phyloP scores from a whole-genome alignment of 768 basidiomycete species.

The Boletus subparvulus region DNA sequence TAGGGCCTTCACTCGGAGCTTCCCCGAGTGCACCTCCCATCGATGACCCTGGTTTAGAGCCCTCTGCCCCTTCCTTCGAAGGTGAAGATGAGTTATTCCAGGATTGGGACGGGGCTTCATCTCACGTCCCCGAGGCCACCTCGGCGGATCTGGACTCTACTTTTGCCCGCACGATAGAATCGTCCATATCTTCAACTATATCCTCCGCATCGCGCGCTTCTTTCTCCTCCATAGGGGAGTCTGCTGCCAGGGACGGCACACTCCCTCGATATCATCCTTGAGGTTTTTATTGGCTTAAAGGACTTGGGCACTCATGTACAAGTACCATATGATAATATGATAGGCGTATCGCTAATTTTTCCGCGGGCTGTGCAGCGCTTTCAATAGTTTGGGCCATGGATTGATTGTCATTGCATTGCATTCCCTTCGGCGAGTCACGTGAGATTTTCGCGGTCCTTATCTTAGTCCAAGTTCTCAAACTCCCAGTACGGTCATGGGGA shows the following conservation, averaged over 20 bases:
- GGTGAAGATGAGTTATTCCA: constrained; percentile 20
- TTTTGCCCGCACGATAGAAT: not conserved
- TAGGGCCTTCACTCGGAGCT: constrained; percentile 47
- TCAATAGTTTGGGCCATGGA: not conserved
- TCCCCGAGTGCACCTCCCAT: constrained; percentile 36
- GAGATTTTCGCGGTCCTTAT: not conserved
- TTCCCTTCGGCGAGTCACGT: constrained; percentile 9
- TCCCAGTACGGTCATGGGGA: constrained; percentile 62
- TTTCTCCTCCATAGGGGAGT: not conserved
- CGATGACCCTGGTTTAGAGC: constrained; percentile 31
- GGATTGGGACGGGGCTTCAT: constrained; percentile 22
- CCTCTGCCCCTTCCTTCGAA: constrained; percentile 48
- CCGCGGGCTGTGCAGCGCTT: not conserved
- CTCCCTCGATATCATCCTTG: constrained; percentile 33
- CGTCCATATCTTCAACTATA: not conserved
- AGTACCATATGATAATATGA: constrained; percentile 25
- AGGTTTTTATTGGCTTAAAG: constrained; percentile 4
- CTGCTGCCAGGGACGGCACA: constrained; percentile 14
- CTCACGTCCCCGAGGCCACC: not conserved
- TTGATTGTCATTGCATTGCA: no score
- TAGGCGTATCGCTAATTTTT: constrained; percentile 26
- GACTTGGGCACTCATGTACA: constrained; percentile 19
- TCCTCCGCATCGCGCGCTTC: constrained; percentile 3
- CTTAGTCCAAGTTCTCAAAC: not conserved
- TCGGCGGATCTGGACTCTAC: constrained; percentile 4